A percentile compares a stretch with the other conserved stretches of the same genome.
phyloP scores from a whole-genome alignment of 805 yeast species.

The Candida ortonii region DNA sequence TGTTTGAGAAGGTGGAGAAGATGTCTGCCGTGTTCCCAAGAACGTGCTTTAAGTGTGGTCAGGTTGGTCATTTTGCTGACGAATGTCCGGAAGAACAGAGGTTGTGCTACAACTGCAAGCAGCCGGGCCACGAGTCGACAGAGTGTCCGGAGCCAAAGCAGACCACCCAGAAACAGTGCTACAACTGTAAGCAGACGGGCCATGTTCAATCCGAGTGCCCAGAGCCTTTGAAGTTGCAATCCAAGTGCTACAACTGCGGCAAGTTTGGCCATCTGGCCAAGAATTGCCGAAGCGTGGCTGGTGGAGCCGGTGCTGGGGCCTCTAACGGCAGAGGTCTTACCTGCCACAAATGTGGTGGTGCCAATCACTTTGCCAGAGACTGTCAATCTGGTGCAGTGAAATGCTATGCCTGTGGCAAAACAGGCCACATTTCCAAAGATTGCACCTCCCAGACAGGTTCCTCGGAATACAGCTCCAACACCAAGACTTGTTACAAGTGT shows the following conservation, averaged over 20 bases:
- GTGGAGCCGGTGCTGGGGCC: constrained; percentile 20
- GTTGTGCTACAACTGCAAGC: constrained; percentile 89
- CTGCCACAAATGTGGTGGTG: constrained; percentile 90
- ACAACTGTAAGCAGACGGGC: constrained; percentile 88
- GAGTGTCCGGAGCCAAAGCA: constrained; percentile 90
- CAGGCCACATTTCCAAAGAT: constrained; percentile 86
- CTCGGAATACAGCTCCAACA: constrained; percentile 37
- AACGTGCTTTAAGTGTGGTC: constrained; percentile 91
- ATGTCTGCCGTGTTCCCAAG: constrained; percentile 42
- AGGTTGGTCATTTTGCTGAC: constrained; percentile 87
- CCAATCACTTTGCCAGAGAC: constrained; percentile 90
- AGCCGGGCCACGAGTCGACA: constrained; percentile 84
- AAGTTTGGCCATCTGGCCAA: constrained; percentile 80
- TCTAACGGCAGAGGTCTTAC: constrained; percentile 41
- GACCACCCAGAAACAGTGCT: constrained; percentile 82
- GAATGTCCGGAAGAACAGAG: constrained; percentile 81
- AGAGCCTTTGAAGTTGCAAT: constrained; percentile 48
- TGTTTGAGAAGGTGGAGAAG: constrained; percentile 12
- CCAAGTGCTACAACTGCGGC: constrained; percentile 79
- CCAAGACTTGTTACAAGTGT: constrained; percentile 70
- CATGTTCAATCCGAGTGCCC: constrained; percentile 87
- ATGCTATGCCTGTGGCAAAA: constrained; percentile 90
- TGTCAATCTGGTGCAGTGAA: constrained; percentile 66
- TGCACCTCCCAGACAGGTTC: constrained; percentile 61
- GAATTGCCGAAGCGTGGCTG: constrained; percentile 48